phyloP scores from a whole-genome alignment of 352 stramenopile genomes.

The Pythium folliculosum region DNA sequence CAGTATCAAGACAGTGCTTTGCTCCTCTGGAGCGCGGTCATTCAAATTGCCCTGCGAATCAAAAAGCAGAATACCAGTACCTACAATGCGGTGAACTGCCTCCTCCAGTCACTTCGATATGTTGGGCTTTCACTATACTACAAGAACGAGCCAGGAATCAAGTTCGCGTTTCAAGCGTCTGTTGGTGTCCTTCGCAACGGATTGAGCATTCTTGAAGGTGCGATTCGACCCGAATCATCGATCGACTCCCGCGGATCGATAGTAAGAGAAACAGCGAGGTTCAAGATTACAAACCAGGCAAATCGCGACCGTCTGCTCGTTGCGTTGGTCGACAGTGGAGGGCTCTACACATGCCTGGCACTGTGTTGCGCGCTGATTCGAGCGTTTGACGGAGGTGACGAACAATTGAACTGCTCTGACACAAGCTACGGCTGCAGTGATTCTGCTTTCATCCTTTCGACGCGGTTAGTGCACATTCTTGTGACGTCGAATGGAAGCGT shows the following conservation, averaged over 20 bases:
- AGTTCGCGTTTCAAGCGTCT: conserved; percentile 31
- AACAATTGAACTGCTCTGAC: background rate
- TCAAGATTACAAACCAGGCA: conserved; percentile 3
- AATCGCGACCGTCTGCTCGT: conserved; percentile 35
- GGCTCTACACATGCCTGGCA: conserved; percentile 42
- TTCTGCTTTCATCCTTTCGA: conserved; percentile 16
- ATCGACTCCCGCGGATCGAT: background rate
- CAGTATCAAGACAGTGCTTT: conserved; percentile 40
- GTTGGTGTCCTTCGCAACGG: conserved; percentile 30
- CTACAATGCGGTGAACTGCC: conserved; percentile 51
- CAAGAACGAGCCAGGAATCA: conserved; percentile 28
- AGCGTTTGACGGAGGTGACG: background rate
- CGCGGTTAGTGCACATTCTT: conserved; percentile 27
- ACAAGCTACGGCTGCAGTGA: conserved; percentile 8
- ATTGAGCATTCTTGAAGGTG: conserved; percentile 31
- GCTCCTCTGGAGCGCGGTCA: conserved; percentile 40
- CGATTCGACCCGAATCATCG: background rate
- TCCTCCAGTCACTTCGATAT: conserved; percentile 57
- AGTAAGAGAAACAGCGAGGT: background rate
- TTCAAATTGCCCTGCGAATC: conserved; percentile 36
- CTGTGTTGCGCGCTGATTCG: conserved; percentile 38
- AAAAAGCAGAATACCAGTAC: conserved; percentile 41
- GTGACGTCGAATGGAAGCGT: conserved; percentile 20
- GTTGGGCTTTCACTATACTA: conserved; percentile 45
- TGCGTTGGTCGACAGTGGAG: conserved; percentile 46